phyloP scores from a whole-genome alignment of 1,284 basidiomycete species.

The Meira nashicola region DNA sequence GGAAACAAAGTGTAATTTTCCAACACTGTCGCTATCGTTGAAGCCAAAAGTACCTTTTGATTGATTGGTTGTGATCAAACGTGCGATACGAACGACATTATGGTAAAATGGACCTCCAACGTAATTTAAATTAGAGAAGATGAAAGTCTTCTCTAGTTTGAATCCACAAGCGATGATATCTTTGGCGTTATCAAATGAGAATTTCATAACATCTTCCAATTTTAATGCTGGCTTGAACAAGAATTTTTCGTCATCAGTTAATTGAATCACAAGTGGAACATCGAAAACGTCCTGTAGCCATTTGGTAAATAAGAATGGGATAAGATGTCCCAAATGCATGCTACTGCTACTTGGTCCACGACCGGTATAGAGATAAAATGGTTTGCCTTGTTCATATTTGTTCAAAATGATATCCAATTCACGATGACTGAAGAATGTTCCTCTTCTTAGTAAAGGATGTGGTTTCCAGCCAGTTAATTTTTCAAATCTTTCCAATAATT shows the following conservation, averaged over 20 bases:
- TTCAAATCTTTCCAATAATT: constrained; percentile 83
- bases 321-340: constrained; percentile 96
- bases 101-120: constrained; percentile 86
- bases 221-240: constrained; percentile 92
- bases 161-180: constrained; percentile 98
- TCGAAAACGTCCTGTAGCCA: constrained; percentile 97
- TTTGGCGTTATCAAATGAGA: constrained; percentile 77
- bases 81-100: constrained; percentile 87
- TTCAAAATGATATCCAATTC: constrained; percentile 91
- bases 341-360: constrained; percentile 92
- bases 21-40: constrained; percentile 88
- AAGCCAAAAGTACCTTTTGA: constrained; percentile 95
- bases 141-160: constrained; percentile 87
- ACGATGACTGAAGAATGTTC: constrained; percentile 98
- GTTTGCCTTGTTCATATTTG: constrained; percentile 92
- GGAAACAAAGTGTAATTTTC: constrained; percentile 96
- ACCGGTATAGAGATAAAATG: constrained; percentile 97
- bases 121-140: constrained; percentile 87
- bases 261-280: constrained; percentile 86
- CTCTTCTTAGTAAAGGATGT: constrained; percentile 83
- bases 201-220: constrained; percentile 79
- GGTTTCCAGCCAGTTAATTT: constrained; percentile 80
- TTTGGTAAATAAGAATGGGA: constrained; percentile 87
- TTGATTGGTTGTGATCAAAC: constrained; percentile 88
- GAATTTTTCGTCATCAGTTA: constrained; percentile 99